A percentile compares a stretch with the other conserved stretches of the same genome.
phyloP scores from a whole-genome alignment of 805 yeast genomes.

The Wickerhamomyces chambardii region DNA sequence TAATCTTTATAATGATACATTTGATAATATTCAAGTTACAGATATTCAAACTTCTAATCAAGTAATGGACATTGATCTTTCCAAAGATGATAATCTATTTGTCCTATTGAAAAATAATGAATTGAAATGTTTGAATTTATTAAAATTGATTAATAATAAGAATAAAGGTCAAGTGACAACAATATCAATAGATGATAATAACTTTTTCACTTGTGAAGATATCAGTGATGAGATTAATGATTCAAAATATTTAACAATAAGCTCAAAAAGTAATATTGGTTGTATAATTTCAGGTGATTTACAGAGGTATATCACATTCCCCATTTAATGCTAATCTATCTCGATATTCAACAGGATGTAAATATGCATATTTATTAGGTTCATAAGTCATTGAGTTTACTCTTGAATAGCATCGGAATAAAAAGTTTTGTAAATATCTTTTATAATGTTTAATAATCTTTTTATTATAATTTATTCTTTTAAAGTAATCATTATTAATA shows the following conservation, averaged over 20 bases:
- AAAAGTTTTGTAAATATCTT: constrained; percentile 9
- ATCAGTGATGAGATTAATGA: constrained; percentile 1
- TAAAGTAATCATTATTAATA: background rate
- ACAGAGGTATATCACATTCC: constrained; percentile 15
- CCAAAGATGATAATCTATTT: constrained; percentile 5
- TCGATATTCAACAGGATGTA: constrained; percentile 1
- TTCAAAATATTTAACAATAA: constrained; percentile 22
- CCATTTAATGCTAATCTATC: background rate
- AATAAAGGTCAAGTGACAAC: too few species aligned
- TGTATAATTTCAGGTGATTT: constrained; percentile 28
- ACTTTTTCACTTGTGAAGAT: too few species aligned
- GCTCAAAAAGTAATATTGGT: constrained; percentile 19
- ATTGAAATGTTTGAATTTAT: background rate
- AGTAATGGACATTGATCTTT: too few species aligned
- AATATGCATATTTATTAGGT: constrained; percentile 12
- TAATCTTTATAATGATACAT: background rate
- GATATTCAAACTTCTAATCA: too few species aligned
- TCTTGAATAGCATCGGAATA: background rate
- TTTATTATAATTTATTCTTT: constrained; percentile 4
- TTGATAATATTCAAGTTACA: background rate
- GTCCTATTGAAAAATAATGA: constrained; percentile 2
- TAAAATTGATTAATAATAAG: background rate
- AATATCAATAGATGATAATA: too few species aligned
- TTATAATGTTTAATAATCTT: constrained; percentile 15
- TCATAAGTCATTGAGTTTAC: constrained; percentile 7